Base-by-base conservation (phyloP, 179 eudicot species). In the Amaranthus tricolor region DNA sequence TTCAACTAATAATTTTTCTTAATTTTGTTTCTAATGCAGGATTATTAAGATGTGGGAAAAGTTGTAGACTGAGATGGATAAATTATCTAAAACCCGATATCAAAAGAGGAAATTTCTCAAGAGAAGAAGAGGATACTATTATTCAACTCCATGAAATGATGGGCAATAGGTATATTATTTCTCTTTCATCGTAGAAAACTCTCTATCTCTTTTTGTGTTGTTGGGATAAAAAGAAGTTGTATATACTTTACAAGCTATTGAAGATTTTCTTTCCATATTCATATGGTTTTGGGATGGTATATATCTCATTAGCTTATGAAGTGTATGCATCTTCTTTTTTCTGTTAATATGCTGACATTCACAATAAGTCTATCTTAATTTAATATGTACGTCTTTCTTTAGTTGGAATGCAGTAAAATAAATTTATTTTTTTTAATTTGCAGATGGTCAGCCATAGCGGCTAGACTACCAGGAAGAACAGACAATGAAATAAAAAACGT, bases 401-500 rank as follows among this genome's bases (percentile, higher is more conserved):
- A 31, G 40, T 31, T 31, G 40, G 3, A 31, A 52, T 54, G 53
- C 52, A 15, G 13, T 9, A 12, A 53, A 55, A 13, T 70, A 5
- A 65, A 31, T 31, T 51, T 40, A 6, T 19, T 6, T 59, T 5
- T 16, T 8, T 1, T 58, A 1, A 51, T 50, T 53, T 66, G 14
- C 31, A 82, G 81, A 44, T 82, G 84, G 84, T 78, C 84, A 2
- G 81, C 84, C 13, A 82, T 82, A 52, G 84, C 84, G 45, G 79
- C 81, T 53, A 82, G 68, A 4, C 79, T 82, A 24, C 81, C 84
- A 8, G 84, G 84, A n/a, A 66, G 84, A 71, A 82, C 84, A 9
- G 84, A 82, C 10, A 82, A 78, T 48, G 84, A 82, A 40, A 82
- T 82, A 20, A 82, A 82, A 75, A 82, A 78, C 9, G 77, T 81